Evolutionary conservation across 2,329 filamentous ascomycete genomes (phyloP).

Genomic region (Diaporthe ilicicola): DNA sequence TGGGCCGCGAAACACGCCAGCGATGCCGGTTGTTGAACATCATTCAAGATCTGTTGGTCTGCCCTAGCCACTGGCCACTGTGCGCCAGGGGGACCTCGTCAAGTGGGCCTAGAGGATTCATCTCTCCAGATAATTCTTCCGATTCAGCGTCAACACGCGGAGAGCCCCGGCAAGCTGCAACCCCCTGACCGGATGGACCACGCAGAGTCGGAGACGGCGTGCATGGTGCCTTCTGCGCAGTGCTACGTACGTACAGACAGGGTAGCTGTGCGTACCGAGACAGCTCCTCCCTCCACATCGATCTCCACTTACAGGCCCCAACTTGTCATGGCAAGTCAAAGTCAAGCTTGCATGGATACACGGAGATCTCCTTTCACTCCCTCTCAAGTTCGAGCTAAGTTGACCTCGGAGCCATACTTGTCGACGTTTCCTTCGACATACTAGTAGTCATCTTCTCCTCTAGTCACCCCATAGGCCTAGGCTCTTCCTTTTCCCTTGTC

Average conservation of each 20-base stretch:
- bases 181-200: conserved; percentile 32
- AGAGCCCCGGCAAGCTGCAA: conserved; percentile 33
- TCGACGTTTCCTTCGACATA: conserved; percentile 26
- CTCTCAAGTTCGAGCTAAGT: conserved; percentile 14
- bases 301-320: conserved; percentile 31
- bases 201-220: conserved; percentile 9
- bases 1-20: conserved; percentile 32
- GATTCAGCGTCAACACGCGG: conserved; percentile 34
- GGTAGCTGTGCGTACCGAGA: conserved; percentile 23
- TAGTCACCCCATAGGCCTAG: conserved; percentile 27
- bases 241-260: conserved; percentile 29
- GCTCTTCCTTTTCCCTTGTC: conserved; percentile 27
- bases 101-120: conserved; percentile 27
- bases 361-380: conserved; percentile 30
- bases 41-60: conserved; percentile 21
- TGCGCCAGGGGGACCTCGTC: conserved; percentile 27
- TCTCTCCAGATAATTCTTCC: conserved; percentile 34
- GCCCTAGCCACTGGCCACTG: conserved; percentile 31
- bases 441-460: conserved; percentile 31
- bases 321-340: conserved; percentile 30
- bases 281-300: conserved; percentile 28
- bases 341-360: conserved; percentile 26
- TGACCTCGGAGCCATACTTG: conserved; percentile 21
- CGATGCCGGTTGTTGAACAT: conserved; percentile 27
- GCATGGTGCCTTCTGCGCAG: conserved; percentile 4